Evolutionary conservation across 73 alveolate species (phyloP).

Genomic region (Loxodes magnus): DNA sequence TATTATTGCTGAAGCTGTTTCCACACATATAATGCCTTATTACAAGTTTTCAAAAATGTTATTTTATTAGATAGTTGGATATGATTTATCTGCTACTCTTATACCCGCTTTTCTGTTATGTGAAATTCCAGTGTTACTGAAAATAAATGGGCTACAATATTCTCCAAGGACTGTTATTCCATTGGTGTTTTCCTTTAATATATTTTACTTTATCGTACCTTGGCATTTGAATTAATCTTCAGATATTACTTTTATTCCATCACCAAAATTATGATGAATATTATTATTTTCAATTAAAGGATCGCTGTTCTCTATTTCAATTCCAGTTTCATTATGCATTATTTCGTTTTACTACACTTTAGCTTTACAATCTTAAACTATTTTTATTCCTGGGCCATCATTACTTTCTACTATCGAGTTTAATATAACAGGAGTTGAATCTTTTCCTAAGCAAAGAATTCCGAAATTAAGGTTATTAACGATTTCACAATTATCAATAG

Average conservation of each 20-base stretch:
- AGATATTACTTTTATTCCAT: conserved; percentile 39
- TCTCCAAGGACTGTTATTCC: conserved; percentile 77
- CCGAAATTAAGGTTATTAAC: conserved; percentile 40
- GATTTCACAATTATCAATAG: conserved; percentile 38
- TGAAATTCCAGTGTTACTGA: conserved; percentile 47
- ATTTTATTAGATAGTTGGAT: conserved; percentile 52
- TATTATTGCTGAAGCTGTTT: conserved; percentile 79
- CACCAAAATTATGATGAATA: conserved; percentile 31
- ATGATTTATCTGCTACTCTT: conserved; percentile 65
- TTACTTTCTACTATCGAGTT: conserved; percentile 25
- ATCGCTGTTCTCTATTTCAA: conserved; percentile 40
- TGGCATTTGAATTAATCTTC: conserved; percentile 40
- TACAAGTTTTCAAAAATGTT: conserved; percentile 60
- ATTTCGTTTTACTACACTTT: conserved; percentile 46
- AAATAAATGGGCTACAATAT: conserved; percentile 55
- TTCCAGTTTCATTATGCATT: conserved; percentile 38
- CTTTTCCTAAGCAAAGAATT: conserved; percentile 42
- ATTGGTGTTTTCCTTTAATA: conserved; percentile 59
- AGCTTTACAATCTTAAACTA: conserved; percentile 37
- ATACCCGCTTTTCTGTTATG: conserved; percentile 85
- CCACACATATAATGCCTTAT: conserved; percentile 81
- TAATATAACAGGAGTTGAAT: conserved; percentile 34
- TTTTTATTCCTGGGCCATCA: conserved; percentile 60
- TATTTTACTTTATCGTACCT: conserved; percentile 38
- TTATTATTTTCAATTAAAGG: conserved; percentile 44